Evolutionary conservation across 2,329 filamentous ascomycete genomes (phyloP), one percentile per base, ranked within the genome.

Genomic region (Neobulgaria alba): DNA sequence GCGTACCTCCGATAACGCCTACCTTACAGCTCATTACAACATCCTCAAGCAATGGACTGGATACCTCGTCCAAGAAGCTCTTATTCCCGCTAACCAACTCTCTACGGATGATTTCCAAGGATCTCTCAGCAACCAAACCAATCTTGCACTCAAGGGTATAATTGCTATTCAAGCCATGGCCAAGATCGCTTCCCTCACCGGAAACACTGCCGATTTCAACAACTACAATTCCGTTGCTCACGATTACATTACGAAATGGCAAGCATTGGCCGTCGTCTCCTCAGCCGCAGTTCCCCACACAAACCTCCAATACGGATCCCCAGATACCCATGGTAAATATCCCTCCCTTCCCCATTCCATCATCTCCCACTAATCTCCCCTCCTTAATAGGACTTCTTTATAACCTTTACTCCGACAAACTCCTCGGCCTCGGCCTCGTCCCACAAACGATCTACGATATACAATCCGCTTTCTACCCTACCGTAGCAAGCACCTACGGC

Each of bases 61-160:
- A 2, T 92, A 87, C 58, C 67, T 92, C 9, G 74, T 89, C 10
- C 70, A 85, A 21, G 85, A 80, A 57, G 75, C 82, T 18, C 67
- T 90, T 20, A 76, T 85, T 41, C 85, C 85, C 2, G 75, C 78
- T 5, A 79, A 85, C 49, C 85, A 92, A 61, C 64, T 92, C 4
- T 86, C 79, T 15, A 92, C 85, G 1, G 85, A 92, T 57, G 85
- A 92, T 59, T 92, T 92, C 60, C 85, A 85, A 7, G 85, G 85
- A 34, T 79, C 80, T 62, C 68, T 88, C 17, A 77, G 79, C 3
- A 79, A 89, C 15, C 85, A 90, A 59, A 89, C 84, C 2, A 90
- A 92, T 57, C 68, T 92, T 15, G 85, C 85, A 0, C 68, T 92
- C 46, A 92, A 92, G 61, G 85, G 85, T 34, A 89, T 92, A 52